phyloP scores from a whole-genome alignment of 2,329 filamentous ascomycete genomes.

The Xylaria sp. region DNA sequence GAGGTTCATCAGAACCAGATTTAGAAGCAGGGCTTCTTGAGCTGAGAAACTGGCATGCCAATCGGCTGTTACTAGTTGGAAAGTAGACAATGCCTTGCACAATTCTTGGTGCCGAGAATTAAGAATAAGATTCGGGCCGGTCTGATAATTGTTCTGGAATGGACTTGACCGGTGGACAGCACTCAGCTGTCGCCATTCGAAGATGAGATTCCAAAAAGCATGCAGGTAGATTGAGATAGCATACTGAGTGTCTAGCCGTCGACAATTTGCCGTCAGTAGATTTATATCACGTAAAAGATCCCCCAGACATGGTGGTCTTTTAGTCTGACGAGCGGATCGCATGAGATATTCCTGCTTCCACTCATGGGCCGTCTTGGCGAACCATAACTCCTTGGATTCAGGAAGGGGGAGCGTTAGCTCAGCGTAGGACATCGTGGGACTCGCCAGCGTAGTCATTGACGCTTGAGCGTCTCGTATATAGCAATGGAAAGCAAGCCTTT shows the following conservation, averaged over 20 bases:
- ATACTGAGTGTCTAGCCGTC: constrained; percentile 65
- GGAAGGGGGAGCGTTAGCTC: constrained; percentile 75
- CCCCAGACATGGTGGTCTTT: constrained; percentile 60
- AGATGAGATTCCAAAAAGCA: constrained; percentile 72
- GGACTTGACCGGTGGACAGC: constrained; percentile 59
- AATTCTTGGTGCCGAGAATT: constrained; percentile 70
- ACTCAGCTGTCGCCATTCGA: constrained; percentile 71
- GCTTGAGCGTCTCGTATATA: constrained; percentile 73
- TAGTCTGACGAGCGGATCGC: constrained; percentile 51
- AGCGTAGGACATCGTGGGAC: constrained; percentile 73
- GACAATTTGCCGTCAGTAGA: constrained; percentile 59
- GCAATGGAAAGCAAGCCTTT: constrained; percentile 71
- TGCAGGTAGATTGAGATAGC: constrained; percentile 70
- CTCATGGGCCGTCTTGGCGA: constrained; percentile 67
- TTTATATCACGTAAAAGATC: constrained; percentile 68
- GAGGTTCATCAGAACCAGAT: constrained; percentile 70
- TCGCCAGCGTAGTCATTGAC: constrained; percentile 73
- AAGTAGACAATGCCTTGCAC: constrained; percentile 63
- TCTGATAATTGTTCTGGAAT: constrained; percentile 55
- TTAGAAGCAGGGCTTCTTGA: constrained; percentile 59
- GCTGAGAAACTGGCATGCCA: constrained; percentile 57
- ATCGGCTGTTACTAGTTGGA: constrained; percentile 55
- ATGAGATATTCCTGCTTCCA: constrained; percentile 72
- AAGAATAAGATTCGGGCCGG: constrained; percentile 58
- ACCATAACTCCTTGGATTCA: constrained; percentile 70